Evolutionary conservation across 2,329 filamentous ascomycete genomes (phyloP), one percentile per base, ranked within the genome.

Genomic region (Penicillium sp.): DNA sequence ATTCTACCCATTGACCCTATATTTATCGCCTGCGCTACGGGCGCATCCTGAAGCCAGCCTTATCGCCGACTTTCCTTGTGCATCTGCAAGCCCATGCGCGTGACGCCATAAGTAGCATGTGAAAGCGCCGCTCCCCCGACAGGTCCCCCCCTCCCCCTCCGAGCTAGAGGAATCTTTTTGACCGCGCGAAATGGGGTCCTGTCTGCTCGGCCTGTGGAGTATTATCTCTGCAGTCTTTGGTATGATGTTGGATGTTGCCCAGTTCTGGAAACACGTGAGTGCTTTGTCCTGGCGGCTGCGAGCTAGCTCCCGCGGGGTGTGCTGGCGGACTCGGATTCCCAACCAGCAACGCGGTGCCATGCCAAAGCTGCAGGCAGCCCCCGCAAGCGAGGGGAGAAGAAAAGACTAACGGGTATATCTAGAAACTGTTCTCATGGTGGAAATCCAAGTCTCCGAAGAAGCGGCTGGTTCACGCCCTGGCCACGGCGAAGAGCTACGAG

Each of bases 351-450:
- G 20, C 28, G 17, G 49, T 17, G 20, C 8, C 17, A 28, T 17
- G 14, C 8, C 17, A 28, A 20, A 12, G 7, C 49, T n/a, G 35
- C 17, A 5, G 17, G 20, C 12, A 28, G 37, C 20, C 31, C 5
- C 25, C 25, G 5, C 5, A 28, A 10, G 8, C 8, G 17, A 20
- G 20, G n/a, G n/a, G 28, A 54, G 12, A 37, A 6, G 34, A 39
- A 52, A 25, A 10, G 42, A 22, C 61, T 67, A 1, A 63, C 48
- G 41, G 50, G 37, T 35, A 11, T 62, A 54, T 50, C 25, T 75
- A 94, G 90, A 89, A 86, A 80, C 77, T 91, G 53, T 78, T 85
- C 62, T 79, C 79, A 56, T 91, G 90, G 87, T 88, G 88, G 80
- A 84, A 78, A 57, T 83, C 83, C 63, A 89, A 85, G 73, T 88